Evolutionary conservation across 1,139 yeast species (phyloP).

Genomic region (Magnusiomyces tetraspermus): DNA sequence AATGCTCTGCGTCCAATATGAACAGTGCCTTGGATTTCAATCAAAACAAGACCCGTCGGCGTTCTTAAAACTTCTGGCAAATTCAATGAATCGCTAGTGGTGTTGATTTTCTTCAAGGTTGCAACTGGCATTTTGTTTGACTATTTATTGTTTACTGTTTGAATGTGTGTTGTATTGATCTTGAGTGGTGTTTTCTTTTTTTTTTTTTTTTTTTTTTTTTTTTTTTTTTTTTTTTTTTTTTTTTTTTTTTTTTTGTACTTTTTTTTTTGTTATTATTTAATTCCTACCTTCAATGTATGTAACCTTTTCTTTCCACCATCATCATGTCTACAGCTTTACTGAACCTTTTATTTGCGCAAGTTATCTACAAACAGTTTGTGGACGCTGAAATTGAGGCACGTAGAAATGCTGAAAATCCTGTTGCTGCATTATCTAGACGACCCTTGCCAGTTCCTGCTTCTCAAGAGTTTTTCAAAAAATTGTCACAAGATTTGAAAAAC

Average conservation of each 20-base stretch:
- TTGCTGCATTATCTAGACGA: background rate
- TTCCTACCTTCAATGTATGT: slow-evolving; percentile 19
- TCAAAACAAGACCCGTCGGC: slow-evolving; percentile 27
- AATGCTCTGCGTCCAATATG: slow-evolving; percentile 24
- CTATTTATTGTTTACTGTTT: background rate
- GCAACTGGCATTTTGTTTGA: background rate
- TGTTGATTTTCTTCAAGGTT: background rate
- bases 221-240: background rate
- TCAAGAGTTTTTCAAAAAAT: slow-evolving; percentile 18
- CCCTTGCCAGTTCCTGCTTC: slow-evolving; percentile 8
- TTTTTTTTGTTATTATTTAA: no score
- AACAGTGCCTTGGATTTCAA: slow-evolving; percentile 31
- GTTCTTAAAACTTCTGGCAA: slow-evolving; percentile 26
- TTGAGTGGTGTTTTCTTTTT: background rate
- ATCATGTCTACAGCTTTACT: slow-evolving; percentile 26
- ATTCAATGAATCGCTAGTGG: background rate
- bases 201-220: background rate
- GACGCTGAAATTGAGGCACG: slow-evolving; percentile 18
- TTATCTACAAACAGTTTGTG: slow-evolving; percentile 26
- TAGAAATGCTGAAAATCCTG: background rate
- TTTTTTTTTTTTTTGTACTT: no score
- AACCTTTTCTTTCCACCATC: background rate
- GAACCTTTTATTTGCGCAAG: slow-evolving; percentile 28
- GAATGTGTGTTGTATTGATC: no score
- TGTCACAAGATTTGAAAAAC: slow-evolving; percentile 22